Conservation (phyloP, 805 yeast species). For the Vanderwaltozyma yarrowii region DNA sequence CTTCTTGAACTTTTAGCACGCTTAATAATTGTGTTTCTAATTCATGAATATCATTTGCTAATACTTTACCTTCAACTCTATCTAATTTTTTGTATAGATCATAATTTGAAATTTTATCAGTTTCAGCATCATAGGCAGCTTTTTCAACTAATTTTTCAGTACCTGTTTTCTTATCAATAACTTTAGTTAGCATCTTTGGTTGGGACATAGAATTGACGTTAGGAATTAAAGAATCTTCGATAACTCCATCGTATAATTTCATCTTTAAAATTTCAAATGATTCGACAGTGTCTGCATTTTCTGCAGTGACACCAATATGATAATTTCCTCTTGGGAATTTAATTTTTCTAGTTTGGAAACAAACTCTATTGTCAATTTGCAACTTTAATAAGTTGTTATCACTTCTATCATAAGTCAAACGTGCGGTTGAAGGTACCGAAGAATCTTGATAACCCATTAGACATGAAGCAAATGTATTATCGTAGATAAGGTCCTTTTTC, state of each 20-base stretch:
- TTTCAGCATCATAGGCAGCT: slow-evolving; percentile 16
- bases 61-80: slow-evolving; percentile 26
- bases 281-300: slow-evolving; percentile 38
- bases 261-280: slow-evolving; percentile 55
- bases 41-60: slow-evolving; percentile 26
- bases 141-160: slow-evolving; percentile 24
- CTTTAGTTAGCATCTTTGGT: slow-evolving; percentile 37
- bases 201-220: slow-evolving; percentile 39
- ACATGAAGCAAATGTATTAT: slow-evolving; percentile 43
- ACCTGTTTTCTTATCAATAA: slow-evolving; percentile 29
- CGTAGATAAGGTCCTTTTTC: slow-evolving; percentile 17
- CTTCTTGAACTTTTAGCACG: slow-evolving; percentile 16
- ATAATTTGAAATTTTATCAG: slow-evolving; percentile 16
- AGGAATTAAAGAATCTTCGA: slow-evolving; percentile 47
- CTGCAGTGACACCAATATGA: slow-evolving; percentile 46
- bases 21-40: slow-evolving; percentile 18
- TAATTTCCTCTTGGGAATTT: slow-evolving; percentile 33
- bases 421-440: slow-evolving; percentile 58
- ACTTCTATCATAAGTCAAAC: slow-evolving; percentile 45
- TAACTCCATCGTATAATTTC: slow-evolving; percentile 43
- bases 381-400: slow-evolving; percentile 41
- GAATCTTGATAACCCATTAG: slow-evolving; percentile 52
- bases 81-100: slow-evolving; percentile 23
- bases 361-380: slow-evolving; percentile 62
- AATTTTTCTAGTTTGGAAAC: slow-evolving; percentile 54